Conservation (phyloP, 768 basidiomycete species). For the Mycena capillaripes region DNA sequence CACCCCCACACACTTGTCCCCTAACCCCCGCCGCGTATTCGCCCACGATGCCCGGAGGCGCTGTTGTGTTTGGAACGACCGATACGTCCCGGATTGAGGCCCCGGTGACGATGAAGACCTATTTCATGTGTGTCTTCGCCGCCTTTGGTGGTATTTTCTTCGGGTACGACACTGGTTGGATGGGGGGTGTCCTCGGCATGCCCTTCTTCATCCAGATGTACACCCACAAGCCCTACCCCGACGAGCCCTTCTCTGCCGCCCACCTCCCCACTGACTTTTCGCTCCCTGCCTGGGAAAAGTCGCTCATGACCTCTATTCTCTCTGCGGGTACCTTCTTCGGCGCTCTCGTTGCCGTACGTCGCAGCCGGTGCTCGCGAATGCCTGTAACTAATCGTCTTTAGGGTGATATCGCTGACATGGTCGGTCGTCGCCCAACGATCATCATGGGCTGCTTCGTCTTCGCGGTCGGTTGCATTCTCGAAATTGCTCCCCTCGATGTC, state of each 20-base stretch:
- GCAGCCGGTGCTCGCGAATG: neutral
- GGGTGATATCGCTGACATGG: conserved; percentile 6
- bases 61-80: conserved; percentile 13
- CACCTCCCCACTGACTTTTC: neutral
- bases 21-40: neutral
- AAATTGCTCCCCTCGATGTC: neutral
- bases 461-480: conserved; percentile 2
- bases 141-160: conserved; percentile 9
- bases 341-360: neutral
- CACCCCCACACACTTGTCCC: conserved; percentile 2
- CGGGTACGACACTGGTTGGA: conserved; percentile 10
- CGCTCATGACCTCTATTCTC: neutral
- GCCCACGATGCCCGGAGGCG: neutral
- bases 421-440: conserved; percentile 3
- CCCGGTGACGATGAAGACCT: conserved; percentile 2
- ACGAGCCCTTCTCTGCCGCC: neutral
- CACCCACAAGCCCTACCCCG: neutral
- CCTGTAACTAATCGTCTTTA: neutral
- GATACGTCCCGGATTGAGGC: conserved; percentile 10
- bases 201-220: conserved; percentile 6
- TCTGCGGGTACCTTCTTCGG: neutral
- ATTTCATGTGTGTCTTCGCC: conserved; percentile 10
- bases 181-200: conserved; percentile 11
- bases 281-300: conserved; percentile 4
- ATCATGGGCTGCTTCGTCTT: conserved; percentile 2